Base-by-base conservation (phyloP, 345 rosid species). In the Balakata baccata region DNA sequence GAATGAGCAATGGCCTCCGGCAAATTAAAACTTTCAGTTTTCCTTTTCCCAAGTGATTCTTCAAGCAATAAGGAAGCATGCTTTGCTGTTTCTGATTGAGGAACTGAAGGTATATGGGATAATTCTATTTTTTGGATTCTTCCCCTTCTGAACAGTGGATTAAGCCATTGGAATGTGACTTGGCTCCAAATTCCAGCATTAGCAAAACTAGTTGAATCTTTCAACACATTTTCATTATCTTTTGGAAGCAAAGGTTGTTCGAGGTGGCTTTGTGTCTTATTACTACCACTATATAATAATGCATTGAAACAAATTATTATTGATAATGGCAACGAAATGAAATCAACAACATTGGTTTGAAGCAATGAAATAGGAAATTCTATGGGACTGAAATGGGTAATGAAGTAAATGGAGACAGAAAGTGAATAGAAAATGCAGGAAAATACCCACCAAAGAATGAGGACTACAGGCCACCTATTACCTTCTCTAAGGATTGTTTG, bases 31-130 rank as follows among this genome's bases (percentile, higher is more conserved):
- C 69, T 73, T 16, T 76, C 81, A 16, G 17, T 72, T 69, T 84
- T 86, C 68, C 77, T 74, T 70, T 82, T 87, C 22, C 73, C 17
- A 14, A 84, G 74, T 4, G 89, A 86, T 67, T 86, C 87, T 67
- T 88, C 89, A 5, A 88, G 84, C 79, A 76, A 63, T 0, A 69
- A 78, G 1, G 87, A 90, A 49, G 89, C 88, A 77, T 41, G 46
- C 11, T 81, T 71, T 8, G 96, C 92, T 0, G 85, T 82, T 78
- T 90, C 96, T 11, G 92, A 86, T 22, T 66, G 78, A 11, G 93
- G 91, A 62, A 90, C 64, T 3, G 47, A 25, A 64, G 91, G 91
- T 78, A 90, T 74, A 53, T 88, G 83, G 64, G 49, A 77, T 43
- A 85, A 66, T 62, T 87, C 86, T 10, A 90, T 85, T 47, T 80